Percentiles rank a stretch among this genome's conserved stretches.
These are phyloP conservation scores for Zygoascus hellenicus DNA, from an alignment of 1,139 yeast genomes.

Conservation along the genomic window DNA sequence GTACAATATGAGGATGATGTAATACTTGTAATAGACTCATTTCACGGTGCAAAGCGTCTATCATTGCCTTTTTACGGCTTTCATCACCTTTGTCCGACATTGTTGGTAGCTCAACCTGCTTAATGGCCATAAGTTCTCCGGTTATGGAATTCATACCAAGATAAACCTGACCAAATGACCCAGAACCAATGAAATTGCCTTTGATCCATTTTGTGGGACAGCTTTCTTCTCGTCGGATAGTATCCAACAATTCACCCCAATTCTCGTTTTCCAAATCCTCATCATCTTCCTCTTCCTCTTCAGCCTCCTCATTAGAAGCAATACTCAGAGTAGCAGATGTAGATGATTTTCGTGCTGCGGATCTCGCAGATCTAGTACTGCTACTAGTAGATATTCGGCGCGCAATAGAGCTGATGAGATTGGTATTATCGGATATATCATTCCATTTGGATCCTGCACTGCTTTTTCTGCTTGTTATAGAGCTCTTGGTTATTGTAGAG, in stretches of 20 bases:
- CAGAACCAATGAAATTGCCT: constrained; percentile 91
- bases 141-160: constrained; percentile 88
- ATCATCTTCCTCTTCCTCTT: constrained; percentile 23
- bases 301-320: constrained; percentile 14
- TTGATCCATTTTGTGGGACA: constrained; percentile 82
- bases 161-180: constrained; percentile 90
- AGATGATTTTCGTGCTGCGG: constrained; percentile 22
- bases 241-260: constrained; percentile 32
- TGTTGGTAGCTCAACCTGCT: constrained; percentile 71
- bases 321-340: neutral
- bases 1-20: constrained; percentile 87
- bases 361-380: constrained; percentile 25
- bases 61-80: constrained; percentile 54
- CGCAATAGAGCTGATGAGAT: constrained; percentile 20
- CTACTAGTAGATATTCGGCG: constrained; percentile 28
- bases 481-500: neutral
- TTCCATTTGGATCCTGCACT: constrained; percentile 1
- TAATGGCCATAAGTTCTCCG: constrained; percentile 96
- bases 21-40: constrained; percentile 71
- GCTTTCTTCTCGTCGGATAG: constrained; percentile 43
- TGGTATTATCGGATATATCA: constrained; percentile 10
- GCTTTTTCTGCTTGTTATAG: neutral
- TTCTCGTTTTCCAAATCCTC: constrained; percentile 18
- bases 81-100: constrained; percentile 32
- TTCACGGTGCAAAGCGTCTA: constrained; percentile 81